Evolutionary conservation across 1,284 basidiomycete genomes (phyloP), one percentile per base, ranked within the genome.

Genomic region (Rhodotorula sp.): DNA sequence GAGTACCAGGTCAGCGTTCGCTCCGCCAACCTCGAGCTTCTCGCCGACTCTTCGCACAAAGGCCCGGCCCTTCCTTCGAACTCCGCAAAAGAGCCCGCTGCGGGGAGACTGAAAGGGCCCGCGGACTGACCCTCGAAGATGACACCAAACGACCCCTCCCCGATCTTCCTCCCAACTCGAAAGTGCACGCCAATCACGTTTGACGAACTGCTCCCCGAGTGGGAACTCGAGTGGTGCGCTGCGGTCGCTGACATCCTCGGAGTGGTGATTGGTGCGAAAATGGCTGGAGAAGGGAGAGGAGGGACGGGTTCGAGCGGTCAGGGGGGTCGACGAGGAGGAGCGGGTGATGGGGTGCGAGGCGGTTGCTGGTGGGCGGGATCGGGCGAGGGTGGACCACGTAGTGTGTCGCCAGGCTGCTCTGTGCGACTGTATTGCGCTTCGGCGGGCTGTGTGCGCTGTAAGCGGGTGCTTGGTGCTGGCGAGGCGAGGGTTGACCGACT

Each of bases 131-230:
- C 92, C 83, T 95, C 93, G 79, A 94, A 96, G 83, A 97, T 95
- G 84, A 96, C 92, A 79, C 94, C 94, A 80, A 97, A 97, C 46
- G 90, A 92, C 64, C 92, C 92, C 78, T 85, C 84, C 44, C 84
- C 85, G 74, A 87, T 86, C 81, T 86, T 92, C 83, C 88, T 88
- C 78, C 90, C 90, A 55, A 92, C 89, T 63, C 89, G 86, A 82
- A 91, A 93, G 82, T 93, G 90, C 44, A 88, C 86, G 69, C 89
- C 89, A 75, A 90, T 89, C 53, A 76, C 77, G 59, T 62, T 73
- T 26, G 70, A 68, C 61, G 75, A 77, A 73, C 75, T 77, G 37
- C 51, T 48, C 53, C 54, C 50, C 62, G 64, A 64, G 54, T 55
- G 53, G 3, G 64, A 62, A n/a, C 37, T 50, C 10, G 58, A 48